Percentiles rank a stretch among this genome's conserved stretches.
Evolutionary conservation across 2,329 filamentous ascomycete genomes (phyloP).

Genomic region (Beauveria scarabaeidicola): DNA sequence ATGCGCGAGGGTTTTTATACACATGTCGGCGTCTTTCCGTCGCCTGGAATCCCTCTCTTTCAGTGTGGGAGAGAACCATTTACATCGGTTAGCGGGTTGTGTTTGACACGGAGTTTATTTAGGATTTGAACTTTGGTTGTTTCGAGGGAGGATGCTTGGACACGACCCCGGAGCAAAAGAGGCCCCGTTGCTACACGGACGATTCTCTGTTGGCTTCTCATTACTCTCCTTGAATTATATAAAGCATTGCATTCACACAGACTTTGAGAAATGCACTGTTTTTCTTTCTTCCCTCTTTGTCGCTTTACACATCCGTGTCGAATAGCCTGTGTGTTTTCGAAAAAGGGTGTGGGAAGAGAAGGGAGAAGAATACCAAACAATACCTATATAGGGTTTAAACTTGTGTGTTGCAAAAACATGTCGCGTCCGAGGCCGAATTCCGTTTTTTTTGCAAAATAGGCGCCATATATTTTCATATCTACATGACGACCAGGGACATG

Average conservation of each 20-base stretch:
- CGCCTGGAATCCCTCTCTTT: not conserved
- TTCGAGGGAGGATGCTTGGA: not conserved
- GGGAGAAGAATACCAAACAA: too few relatives aligned
- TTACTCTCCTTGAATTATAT: not conserved
- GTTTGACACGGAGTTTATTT: not conserved
- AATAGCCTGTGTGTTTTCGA: too few relatives aligned
- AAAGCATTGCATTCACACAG: not conserved
- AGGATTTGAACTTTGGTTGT: not conserved
- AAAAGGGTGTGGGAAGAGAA: too few relatives aligned
- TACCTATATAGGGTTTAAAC: too few relatives aligned
- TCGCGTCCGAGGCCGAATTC: too few relatives aligned
- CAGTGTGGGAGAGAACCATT: not conserved
- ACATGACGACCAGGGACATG: not conserved
- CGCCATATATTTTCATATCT: not conserved
- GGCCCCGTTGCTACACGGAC: too few relatives aligned
- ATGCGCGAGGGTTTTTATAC: constrained; percentile 14
- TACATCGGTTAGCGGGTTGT: constrained; percentile 1
- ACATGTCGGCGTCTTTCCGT: constrained; percentile 19
- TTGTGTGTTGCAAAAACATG: too few relatives aligned
- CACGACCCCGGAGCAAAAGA: not conserved
- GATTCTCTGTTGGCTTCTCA: not conserved
- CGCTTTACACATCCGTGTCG: too few relatives aligned
- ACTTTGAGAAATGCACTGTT: too few relatives aligned
- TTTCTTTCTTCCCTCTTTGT: too few relatives aligned
- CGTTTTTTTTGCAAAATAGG: not conserved